A percentile compares a stretch with the other conserved stretches of the same genome.
These are phyloP conservation scores for Cutaneotrichosporon arboriforme DNA, from an alignment of 1,284 basidiomycete genomes.

Conservation along the genomic window DNA sequence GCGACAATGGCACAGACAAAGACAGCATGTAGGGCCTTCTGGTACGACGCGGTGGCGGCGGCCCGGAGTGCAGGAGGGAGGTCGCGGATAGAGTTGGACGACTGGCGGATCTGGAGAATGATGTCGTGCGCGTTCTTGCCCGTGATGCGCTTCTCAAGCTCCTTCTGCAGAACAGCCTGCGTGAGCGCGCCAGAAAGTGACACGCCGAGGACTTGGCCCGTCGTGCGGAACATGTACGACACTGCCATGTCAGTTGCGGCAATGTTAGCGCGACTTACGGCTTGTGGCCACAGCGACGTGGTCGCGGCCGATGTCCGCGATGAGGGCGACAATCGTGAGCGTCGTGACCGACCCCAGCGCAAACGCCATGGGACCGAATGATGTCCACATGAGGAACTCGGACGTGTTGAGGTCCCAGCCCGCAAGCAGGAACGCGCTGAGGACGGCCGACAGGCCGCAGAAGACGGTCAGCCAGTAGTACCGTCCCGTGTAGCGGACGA, in stretches of 20 bases:
- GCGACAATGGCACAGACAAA: slow-evolving; percentile 67
- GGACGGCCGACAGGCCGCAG: slow-evolving; percentile 21
- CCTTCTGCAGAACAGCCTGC: slow-evolving; percentile 65
- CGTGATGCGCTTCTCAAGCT: slow-evolving; percentile 65
- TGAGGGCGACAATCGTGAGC: slow-evolving; percentile 58
- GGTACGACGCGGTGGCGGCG: slow-evolving; percentile 76
- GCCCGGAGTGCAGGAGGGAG: slow-evolving; percentile 59
- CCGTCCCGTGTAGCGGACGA: slow-evolving; percentile 73
- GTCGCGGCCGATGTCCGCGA: slow-evolving; percentile 69
- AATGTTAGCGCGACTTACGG: slow-evolving; percentile 55
- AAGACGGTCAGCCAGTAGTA: slow-evolving; percentile 58
- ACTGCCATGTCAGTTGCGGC: slow-evolving; percentile 52
- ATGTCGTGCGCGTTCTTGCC: slow-evolving; percentile 59
- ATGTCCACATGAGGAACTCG: slow-evolving; percentile 33
- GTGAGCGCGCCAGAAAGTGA: slow-evolving; percentile 73
- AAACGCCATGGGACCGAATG: slow-evolving; percentile 15
- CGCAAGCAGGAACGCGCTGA: slow-evolving; percentile 26
- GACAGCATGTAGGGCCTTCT: slow-evolving; percentile 71
- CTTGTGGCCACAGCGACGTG: slow-evolving; percentile 79
- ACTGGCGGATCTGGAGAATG: slow-evolving; percentile 61
- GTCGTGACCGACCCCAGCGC: slow-evolving; percentile 34
- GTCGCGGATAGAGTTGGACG: slow-evolving; percentile 68
- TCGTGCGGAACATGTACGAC: slow-evolving; percentile 82
- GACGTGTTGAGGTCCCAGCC: slow-evolving; percentile 52
- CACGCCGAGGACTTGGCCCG: slow-evolving; percentile 84